phyloP scores from a whole-genome alignment of 1,284 basidiomycete genomes.

The Butyriboletus appendiculatus region DNA sequence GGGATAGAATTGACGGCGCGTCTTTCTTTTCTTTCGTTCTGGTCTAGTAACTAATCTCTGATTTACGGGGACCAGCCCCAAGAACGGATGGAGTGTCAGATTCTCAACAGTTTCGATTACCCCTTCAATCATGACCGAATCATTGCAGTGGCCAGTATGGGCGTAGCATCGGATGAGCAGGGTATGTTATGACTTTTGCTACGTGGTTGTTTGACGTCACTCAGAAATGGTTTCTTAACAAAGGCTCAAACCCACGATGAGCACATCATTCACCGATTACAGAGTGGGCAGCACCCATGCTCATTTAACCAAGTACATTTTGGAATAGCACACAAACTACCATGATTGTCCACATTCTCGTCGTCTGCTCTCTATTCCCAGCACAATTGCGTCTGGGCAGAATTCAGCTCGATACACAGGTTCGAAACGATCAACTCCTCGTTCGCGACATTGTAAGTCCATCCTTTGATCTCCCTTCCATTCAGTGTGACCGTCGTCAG shows the following conservation, averaged over 20 bases:
- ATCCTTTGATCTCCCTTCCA: constrained; percentile 31
- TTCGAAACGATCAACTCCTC: constrained; percentile 37
- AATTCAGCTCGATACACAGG: constrained; percentile 40
- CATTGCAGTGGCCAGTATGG: too few relatives aligned
- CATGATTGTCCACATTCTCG: neutral
- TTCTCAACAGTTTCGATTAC: too few relatives aligned
- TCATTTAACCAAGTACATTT: neutral
- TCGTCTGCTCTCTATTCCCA: constrained; percentile 22
- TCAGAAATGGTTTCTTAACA: too few relatives aligned
- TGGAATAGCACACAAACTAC: neutral
- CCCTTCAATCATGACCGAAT: too few relatives aligned
- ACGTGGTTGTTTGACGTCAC: too few relatives aligned
- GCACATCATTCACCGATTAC: neutral
- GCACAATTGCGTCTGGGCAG: constrained; percentile 11
- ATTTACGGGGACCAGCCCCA: too few relatives aligned
- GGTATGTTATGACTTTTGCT: too few relatives aligned
- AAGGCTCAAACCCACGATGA: neutral
- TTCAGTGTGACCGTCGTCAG: constrained; percentile 39
- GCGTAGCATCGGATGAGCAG: too few relatives aligned
- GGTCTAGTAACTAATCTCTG: too few relatives aligned
- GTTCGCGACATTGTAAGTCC: constrained; percentile 36
- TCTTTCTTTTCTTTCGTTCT: too few relatives aligned
- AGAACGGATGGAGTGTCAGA: too few relatives aligned
- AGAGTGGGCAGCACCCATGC: neutral
- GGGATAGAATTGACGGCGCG: too few relatives aligned